Evolutionary conservation across 495 filamentous ascomycete species (phyloP).

Genomic region (Aspergillus egyptiacus): DNA sequence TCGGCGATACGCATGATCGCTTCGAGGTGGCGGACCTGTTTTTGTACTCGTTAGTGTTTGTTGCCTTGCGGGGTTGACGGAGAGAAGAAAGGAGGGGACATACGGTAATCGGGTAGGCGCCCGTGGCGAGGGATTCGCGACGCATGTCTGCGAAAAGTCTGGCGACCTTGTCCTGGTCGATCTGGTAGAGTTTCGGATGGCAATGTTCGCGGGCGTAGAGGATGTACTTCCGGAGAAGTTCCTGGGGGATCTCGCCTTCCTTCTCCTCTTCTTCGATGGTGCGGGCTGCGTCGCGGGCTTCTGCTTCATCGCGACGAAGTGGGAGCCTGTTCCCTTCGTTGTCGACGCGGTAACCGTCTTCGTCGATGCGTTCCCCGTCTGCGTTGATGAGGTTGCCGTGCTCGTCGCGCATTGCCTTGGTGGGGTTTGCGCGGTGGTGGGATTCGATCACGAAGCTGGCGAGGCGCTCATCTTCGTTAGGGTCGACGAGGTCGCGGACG

Average conservation of each 20-base stretch:
- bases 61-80: not conserved
- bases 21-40: conserved; percentile 93
- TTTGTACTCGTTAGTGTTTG: not conserved
- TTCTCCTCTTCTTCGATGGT: conserved; percentile 51
- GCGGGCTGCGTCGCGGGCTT: conserved; percentile 32
- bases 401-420: conserved; percentile 46
- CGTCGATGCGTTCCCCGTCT: conserved; percentile 46
- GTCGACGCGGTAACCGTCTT: conserved; percentile 42
- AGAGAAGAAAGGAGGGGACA: conserved; percentile 25
- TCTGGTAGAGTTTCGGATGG: conserved; percentile 89
- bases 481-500: conserved; percentile 95
- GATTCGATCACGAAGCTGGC: conserved; percentile 93
- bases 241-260: conserved; percentile 81
- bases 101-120: conserved; percentile 97
- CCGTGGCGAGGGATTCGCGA: conserved; percentile 83
- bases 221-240: conserved; percentile 93
- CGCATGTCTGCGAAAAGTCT: conserved; percentile 95
- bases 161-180: conserved; percentile 96
- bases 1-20: conserved; percentile 93
- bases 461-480: conserved; percentile 87
- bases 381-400: conserved; percentile 58
- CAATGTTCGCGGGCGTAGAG: conserved; percentile 89
- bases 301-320: conserved; percentile 30
- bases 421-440: conserved; percentile 83
- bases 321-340: conserved; percentile 31